Base-by-base conservation (phyloP, 495 filamentous ascomycete genomes). In the Tuber calosporum region DNA sequence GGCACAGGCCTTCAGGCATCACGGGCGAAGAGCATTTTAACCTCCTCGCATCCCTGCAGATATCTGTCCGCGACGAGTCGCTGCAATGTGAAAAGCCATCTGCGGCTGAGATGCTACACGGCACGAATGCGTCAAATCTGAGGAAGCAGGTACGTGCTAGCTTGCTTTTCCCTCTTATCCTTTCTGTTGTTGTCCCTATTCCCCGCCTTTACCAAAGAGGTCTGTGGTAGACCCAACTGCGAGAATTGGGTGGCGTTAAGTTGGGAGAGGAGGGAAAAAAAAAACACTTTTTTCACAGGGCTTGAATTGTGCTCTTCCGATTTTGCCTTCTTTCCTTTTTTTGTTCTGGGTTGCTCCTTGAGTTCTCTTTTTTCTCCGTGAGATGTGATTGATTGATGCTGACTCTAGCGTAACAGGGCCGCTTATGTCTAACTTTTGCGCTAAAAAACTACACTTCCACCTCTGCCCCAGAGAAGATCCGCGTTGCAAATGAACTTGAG, bases 401-500 rank as follows among this genome's bases (percentile, higher is more conserved):
- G 38, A 76, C 48, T 53, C 43, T 26, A 42, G 11, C 22, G 17
- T 39, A 66, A 2, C 66, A 77, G 76, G 76, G 76, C 40, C 43
- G 76, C 11, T 66, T 78, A 4, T 77, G 75, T 66, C 71, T 78
- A 43, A 78, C 76, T 11, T 78, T 78, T 66, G 74, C 76, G 7
- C 45, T 78, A 36, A 78, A 77, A 66, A 77, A 77, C 68, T 67
- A 77, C 26, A 43, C 67, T 45, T 74, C 42, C 20, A 70, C 67
- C 34, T 68, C 67, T 22, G 67, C 58, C 11, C 67, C 70, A 1
- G 74, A 77, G 37, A 77, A 72, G 37, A 69, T 78, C 34, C 71
- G 74, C 19, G 68, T 78, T 68, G 76, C 76, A 8, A 77, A 78
- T n/a, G 74, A 70, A 11, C 74, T 78, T 1, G 76, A 78, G 70